Base-by-base conservation (phyloP, 495 filamentous ascomycete genomes). In the Aspergillus conjunctus region DNA sequence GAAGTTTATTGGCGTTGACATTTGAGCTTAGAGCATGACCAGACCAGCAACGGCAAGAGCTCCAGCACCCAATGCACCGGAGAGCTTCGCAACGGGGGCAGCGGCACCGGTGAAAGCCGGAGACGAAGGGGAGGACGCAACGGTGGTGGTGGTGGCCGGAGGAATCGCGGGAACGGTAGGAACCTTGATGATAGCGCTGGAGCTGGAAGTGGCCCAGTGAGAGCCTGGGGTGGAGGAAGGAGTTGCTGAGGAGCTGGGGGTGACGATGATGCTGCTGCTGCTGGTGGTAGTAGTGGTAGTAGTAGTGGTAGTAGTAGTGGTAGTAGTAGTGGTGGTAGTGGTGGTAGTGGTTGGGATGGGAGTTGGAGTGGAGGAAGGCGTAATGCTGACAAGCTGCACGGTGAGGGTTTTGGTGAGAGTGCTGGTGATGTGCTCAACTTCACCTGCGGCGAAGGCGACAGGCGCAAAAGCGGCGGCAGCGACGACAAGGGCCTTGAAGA, bases 21-120 rank as follows among this genome's bases (percentile, higher is more conserved):
- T 7, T 20, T 4, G 44, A n/a, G 15, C 18, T 48, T 77, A 83
- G 31, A 80, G 69, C 68, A 81, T 60, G 50, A 76, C 56, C 44
- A 81, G 54, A 37, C 77, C 78, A 41, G 78, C 81, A 54, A 75
- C 69, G 46, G 75, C 79, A 54, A 78, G 57, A 7, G 73, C 69
- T 69, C 73, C 80, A 26, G 68, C 79, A 21, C 71, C 64, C 44
- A 77, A 59, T 6, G 66, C 64, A 46, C 73, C 74, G 17, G 72
- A 67, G 39, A 72, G 22, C 62, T 78, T 70, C 55, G 66, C 62
- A 5, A 70, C 64, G 30, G 77, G 60, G 22, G 71, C 68, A 30
- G 69, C 66, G 46, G 61, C 70, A 33, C 66, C 62, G 20, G 71
- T 55, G 46, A 75, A 73, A 7, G 70, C 44, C 10, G 69, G 30